Conservation (phyloP, 129 eudicot genomes). For the Deinandra increscens region DNA sequence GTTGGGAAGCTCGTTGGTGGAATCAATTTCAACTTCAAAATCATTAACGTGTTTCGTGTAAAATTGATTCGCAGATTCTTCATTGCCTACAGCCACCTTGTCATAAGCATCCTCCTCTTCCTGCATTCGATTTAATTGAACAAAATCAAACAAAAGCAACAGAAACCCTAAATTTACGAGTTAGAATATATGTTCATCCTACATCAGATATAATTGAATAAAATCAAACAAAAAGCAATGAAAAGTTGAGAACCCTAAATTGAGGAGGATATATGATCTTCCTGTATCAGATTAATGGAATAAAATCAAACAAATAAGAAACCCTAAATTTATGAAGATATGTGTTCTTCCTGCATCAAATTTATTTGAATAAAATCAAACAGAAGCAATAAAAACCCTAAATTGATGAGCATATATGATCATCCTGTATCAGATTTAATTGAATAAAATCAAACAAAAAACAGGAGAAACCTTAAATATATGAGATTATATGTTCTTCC, state of each 20-base stretch:
- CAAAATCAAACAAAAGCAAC: background rate
- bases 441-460: background rate
- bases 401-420: too few species aligned
- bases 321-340: too few species aligned
- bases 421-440: constrained; percentile 53
- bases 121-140: constrained; percentile 33
- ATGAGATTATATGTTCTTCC: background rate
- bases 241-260: constrained; percentile 10
- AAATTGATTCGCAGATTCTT: constrained; percentile 48
- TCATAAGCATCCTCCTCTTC: constrained; percentile 88
- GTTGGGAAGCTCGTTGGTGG: constrained; percentile 50
- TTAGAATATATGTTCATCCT: background rate
- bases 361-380: too few species aligned
- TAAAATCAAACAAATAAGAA: too few species aligned
- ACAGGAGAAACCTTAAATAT: background rate
- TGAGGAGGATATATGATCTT: background rate
- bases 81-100: constrained; percentile 70
- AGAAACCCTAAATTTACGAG: background rate
- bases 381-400: too few species aligned
- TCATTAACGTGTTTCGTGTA: constrained; percentile 54
- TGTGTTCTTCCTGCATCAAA: too few species aligned
- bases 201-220: background rate
- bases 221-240: background rate
- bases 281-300: background rate
- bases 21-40: constrained; percentile 39